Percentiles rank a stretch among this genome's conserved stretches.
phyloP scores from a whole-genome alignment of 2,329 filamentous ascomycete genomes.

The Aspergillus sergii region DNA sequence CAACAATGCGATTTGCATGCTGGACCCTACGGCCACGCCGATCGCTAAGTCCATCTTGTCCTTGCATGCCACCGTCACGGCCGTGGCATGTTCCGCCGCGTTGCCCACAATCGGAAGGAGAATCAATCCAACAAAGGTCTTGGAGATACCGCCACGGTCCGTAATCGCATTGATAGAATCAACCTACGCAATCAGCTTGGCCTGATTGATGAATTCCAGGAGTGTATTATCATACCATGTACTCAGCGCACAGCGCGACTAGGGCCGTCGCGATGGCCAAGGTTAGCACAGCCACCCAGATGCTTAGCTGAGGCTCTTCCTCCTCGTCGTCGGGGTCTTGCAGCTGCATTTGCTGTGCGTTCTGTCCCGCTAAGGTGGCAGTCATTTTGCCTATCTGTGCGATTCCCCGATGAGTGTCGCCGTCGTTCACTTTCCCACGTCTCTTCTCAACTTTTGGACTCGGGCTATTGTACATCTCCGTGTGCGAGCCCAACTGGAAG shows the following conservation, averaged over 20 bases:
- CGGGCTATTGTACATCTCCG: slow-evolving; percentile 75
- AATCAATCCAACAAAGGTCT: slow-evolving; percentile 66
- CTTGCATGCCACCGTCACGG: slow-evolving; percentile 63
- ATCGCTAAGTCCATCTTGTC: slow-evolving; percentile 72
- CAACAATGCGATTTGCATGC: slow-evolving; percentile 66
- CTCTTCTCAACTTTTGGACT: slow-evolving; percentile 74
- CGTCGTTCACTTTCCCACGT: slow-evolving; percentile 49
- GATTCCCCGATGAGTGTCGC: slow-evolving; percentile 53
- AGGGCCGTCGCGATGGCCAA: slow-evolving; percentile 74
- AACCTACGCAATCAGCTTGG: slow-evolving; percentile 33
- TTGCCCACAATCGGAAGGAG: slow-evolving; percentile 68
- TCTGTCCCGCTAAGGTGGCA: slow-evolving; percentile 52
- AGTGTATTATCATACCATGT: slow-evolving; percentile 50
- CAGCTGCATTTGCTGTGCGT: slow-evolving; percentile 49
- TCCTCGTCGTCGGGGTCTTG: slow-evolving; percentile 68
- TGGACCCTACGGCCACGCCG: slow-evolving; percentile 66
- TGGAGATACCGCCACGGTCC: slow-evolving; percentile 50
- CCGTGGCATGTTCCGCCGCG: slow-evolving; percentile 67
- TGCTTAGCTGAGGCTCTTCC: slow-evolving; percentile 73
- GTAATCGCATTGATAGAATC: slow-evolving; percentile 61
- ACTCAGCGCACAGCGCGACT: slow-evolving; percentile 75
- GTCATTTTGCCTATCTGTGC: slow-evolving; percentile 58
- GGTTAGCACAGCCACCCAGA: slow-evolving; percentile 71
- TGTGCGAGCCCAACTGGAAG: slow-evolving; percentile 90
- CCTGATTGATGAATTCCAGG: neutral